Evolutionary conservation across 352 stramenopile species (phyloP).

Genomic region (Globisporangium heterothallicum): DNA sequence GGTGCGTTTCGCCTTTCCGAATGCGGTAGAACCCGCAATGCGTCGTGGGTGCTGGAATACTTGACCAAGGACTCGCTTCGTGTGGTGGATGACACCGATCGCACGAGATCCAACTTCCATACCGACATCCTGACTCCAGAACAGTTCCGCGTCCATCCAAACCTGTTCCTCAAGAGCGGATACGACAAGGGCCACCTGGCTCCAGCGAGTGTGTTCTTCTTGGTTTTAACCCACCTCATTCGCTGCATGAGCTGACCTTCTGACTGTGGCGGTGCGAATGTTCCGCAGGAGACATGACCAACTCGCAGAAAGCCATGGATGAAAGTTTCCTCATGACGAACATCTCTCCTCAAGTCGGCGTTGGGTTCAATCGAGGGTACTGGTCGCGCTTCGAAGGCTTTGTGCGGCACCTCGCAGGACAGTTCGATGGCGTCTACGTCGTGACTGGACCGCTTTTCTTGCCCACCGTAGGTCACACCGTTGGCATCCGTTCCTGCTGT

Average conservation of each 20-base stretch:
- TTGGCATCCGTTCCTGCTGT: not conserved
- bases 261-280: not conserved
- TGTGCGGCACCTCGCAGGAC: slow-evolving; percentile 70
- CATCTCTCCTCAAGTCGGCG: slow-evolving; percentile 89
- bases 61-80: slow-evolving; percentile 69
- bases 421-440: slow-evolving; percentile 83
- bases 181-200: slow-evolving; percentile 95
- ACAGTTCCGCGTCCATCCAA: slow-evolving; percentile 83
- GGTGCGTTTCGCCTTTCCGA: not conserved
- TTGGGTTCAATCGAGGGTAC: slow-evolving; percentile 86
- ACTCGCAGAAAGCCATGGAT: slow-evolving; percentile 77
- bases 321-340: slow-evolving; percentile 96
- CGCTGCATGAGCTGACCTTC: not conserved
- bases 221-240: not conserved
- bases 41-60: slow-evolving; percentile 83
- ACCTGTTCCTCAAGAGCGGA: slow-evolving; percentile 86
- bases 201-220: slow-evolving; percentile 51
- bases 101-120: slow-evolving; percentile 84
- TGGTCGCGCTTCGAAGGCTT: slow-evolving; percentile 86
- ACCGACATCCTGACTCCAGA: slow-evolving; percentile 68
- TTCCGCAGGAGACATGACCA: slow-evolving; percentile 79
- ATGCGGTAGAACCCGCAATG: slow-evolving; percentile 59
- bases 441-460: slow-evolving; percentile 93
- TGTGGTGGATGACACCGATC: slow-evolving; percentile 62
- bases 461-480: slow-evolving; percentile 41